Conservation (phyloP, 1,284 basidiomycete species). For the Neolentinus lepideus region DNA sequence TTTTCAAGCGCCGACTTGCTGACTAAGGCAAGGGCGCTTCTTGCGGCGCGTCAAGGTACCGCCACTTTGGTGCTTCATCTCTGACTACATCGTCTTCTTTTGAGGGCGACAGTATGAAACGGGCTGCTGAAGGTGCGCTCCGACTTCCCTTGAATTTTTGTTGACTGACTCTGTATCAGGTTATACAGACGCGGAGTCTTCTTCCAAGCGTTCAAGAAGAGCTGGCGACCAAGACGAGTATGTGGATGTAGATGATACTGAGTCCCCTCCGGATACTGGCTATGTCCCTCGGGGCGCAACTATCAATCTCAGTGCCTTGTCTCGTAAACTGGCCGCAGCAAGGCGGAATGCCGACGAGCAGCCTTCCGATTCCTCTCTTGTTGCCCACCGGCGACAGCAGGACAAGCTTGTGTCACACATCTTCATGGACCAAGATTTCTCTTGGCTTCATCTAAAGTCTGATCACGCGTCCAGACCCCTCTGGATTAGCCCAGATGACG, state of each 20-base stretch:
- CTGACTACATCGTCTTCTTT: neutral
- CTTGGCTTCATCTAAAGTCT: slow-evolving; percentile 77
- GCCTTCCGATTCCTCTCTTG: slow-evolving; percentile 30
- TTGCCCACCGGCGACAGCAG: slow-evolving; percentile 59
- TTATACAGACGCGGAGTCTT: slow-evolving; percentile 28
- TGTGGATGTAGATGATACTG: slow-evolving; percentile 46
- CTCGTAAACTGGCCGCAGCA: slow-evolving; percentile 63
- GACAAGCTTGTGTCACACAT: slow-evolving; percentile 71
- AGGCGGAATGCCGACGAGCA: slow-evolving; percentile 31
- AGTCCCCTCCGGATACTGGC: slow-evolving; percentile 44
- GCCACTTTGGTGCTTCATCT: neutral
- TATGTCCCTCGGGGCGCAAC: slow-evolving; percentile 63
- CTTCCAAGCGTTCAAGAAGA: slow-evolving; percentile 45
- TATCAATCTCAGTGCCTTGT: slow-evolving; percentile 76
- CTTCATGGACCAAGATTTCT: slow-evolving; percentile 79
- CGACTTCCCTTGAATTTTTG: no score
- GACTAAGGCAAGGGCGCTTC: slow-evolving; percentile 11
- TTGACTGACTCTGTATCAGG: slow-evolving; percentile 13
- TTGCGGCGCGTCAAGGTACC: neutral
- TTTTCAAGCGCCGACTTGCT: slow-evolving; percentile 16
- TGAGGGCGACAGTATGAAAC: slow-evolving; percentile 36
- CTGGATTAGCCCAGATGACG: slow-evolving; percentile 92
- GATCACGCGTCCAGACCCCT: slow-evolving; percentile 89
- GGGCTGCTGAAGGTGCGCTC: slow-evolving; percentile 40
- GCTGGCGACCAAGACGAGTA: slow-evolving; percentile 45